Percentiles rank a stretch among this genome's conserved stretches.
Conservation (phyloP, 306 rosid species). For the Vicia sativa region DNA sequence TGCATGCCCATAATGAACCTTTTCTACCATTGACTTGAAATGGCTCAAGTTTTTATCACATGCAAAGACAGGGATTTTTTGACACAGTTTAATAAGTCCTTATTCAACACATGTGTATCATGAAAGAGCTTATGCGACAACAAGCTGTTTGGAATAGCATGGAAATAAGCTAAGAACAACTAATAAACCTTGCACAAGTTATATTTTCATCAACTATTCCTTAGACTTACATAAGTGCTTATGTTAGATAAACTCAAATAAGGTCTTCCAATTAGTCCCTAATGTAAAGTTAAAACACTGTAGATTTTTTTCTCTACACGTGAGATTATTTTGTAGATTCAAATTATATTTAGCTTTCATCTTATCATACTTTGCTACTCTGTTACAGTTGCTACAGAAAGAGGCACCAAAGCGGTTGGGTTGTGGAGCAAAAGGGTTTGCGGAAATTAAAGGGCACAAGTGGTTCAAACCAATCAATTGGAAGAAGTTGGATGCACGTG, state of each 20-base stretch:
- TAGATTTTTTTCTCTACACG: background rate
- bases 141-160: background rate
- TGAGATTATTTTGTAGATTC: slow-evolving; percentile 1
- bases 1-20: background rate
- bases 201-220: background rate
- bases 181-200: background rate
- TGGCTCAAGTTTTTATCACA: slow-evolving; percentile 3
- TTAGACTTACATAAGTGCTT: background rate
- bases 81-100: background rate
- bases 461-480: slow-evolving; percentile 91
- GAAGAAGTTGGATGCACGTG: slow-evolving; percentile 76
- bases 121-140: background rate
- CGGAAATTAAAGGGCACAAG: slow-evolving; percentile 82
- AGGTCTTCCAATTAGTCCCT: background rate
- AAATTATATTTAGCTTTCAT: background rate
- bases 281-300: slow-evolving; percentile 2
- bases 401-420: slow-evolving; percentile 77
- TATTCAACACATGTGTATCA: background rate
- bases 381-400: slow-evolving; percentile 78
- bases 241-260: background rate
- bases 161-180: background rate
- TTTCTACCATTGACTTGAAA: slow-evolving; percentile 2
- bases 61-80: background rate
- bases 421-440: slow-evolving; percentile 62
- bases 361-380: background rate